Base-by-base conservation (phyloP, 2,329 filamentous ascomycete genomes). In the Beauveria australis region DNA sequence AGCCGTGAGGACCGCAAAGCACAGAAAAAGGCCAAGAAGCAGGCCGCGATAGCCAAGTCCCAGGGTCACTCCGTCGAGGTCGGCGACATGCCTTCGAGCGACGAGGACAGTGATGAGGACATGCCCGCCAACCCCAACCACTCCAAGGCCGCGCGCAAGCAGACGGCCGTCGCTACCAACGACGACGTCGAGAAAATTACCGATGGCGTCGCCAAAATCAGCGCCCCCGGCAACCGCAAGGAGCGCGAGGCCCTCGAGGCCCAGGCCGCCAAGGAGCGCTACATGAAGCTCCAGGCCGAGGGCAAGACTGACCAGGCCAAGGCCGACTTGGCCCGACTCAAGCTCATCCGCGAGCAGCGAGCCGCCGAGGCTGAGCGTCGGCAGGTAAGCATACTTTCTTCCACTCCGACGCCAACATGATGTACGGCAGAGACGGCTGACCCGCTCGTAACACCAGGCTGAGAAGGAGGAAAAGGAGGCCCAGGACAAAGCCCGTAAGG, bases 281-380 rank as follows among this genome's bases (percentile, higher is more conserved):
- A 96, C 71, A 84, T 91, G 79, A 96, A 95, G 77, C 75, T 97
- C 68, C 93, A 97, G 70, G 90, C 92, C 61, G 89, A 92, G 71
- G 93, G 93, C 69, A 97, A 97, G 85, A 97, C 94, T 49, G 94
- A 99, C 63, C 90, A 97, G 80, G 92, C 93, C 53, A 89, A 91
- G 73, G 88, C 90, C 5, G 94, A 99, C 75, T 71, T 97, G 67
- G 93, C 91, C 62, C 84, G 94, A 60, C 77, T 99, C 69, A 86
- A 80, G 73, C 72, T 93, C 62, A 91, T 99, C 66, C 85, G 87
- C 53, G 91, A 96, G 81, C 89, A 91, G 78, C 85, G 94, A 64
- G 92, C 90, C 69, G 87, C 88, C 22, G 93, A 96, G 70, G 85
- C 90, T 58, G 89, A 87, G 33, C 80, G 91, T 68, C 92, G 93